These are phyloP conservation scores for Tetrahymena malaccensis DNA, from an alignment of 73 alveolate species.

Conservation along the genomic window DNA sequence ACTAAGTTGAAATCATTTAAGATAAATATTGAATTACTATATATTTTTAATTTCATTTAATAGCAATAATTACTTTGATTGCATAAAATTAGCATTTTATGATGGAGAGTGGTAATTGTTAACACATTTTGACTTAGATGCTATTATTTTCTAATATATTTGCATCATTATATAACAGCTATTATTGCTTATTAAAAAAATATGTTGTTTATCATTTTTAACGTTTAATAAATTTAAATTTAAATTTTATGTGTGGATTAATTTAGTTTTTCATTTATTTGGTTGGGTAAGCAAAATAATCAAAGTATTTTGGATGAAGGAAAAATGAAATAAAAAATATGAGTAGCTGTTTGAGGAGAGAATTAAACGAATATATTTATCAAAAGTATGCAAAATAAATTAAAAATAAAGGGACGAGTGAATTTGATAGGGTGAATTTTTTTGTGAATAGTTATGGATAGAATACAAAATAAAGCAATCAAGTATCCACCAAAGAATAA, in stretches of 20 bases:
- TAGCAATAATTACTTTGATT: too few species aligned
- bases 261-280: background rate
- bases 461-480: background rate
- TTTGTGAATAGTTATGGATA: background rate
- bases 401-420: background rate
- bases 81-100: too few species aligned
- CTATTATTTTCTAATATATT: background rate
- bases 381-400: background rate
- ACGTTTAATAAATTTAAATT: background rate
- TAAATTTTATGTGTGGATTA: background rate
- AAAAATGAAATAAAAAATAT: background rate
- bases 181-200: too few species aligned
- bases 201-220: background rate
- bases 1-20: too few species aligned
- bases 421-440: background rate
- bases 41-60: too few species aligned
- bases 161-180: background rate
- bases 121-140: background rate
- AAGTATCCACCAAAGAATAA: background rate
- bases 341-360: background rate
- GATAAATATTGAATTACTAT: too few species aligned
- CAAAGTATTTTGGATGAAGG: background rate
- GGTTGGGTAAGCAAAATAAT: background rate
- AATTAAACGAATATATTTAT: background rate
- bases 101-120: too few species aligned